A percentile compares a stretch with the other conserved stretches of the same genome.
These are phyloP conservation scores for Gossypium ekmanianum DNA, from an alignment of 345 rosid species.

Conservation along the genomic window DNA sequence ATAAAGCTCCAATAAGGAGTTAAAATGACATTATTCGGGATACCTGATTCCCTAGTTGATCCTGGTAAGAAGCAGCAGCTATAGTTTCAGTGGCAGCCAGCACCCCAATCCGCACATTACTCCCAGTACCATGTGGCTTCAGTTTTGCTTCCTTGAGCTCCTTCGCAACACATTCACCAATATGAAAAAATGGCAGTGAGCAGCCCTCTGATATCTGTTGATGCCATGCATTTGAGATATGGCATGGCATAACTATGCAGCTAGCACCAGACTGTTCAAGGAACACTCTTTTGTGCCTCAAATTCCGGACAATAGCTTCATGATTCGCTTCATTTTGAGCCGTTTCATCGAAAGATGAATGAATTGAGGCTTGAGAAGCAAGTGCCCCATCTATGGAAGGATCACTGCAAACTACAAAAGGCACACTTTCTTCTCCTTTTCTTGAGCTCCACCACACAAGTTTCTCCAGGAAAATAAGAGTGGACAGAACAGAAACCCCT, in stretches of 20 bases:
- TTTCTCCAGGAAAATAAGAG: slow-evolving; percentile 49
- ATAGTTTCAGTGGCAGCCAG: slow-evolving; percentile 42
- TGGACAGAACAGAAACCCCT: slow-evolving; percentile 43
- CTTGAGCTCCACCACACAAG: slow-evolving; percentile 37
- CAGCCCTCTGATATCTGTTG: slow-evolving; percentile 49
- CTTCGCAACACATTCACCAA: slow-evolving; percentile 57
- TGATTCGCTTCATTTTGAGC: neutral
- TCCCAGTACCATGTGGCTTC: slow-evolving; percentile 59
- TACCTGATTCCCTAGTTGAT: slow-evolving; percentile 59
- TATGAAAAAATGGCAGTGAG: slow-evolving; percentile 49
- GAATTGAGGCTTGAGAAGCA: neutral
- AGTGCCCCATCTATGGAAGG: slow-evolving; percentile 20
- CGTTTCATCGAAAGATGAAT: neutral
- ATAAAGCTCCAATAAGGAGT: neutral
- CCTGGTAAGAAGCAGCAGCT: slow-evolving; percentile 51
- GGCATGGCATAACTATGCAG: slow-evolving; percentile 65
- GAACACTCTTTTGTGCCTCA: slow-evolving; percentile 44
- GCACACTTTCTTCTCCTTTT: slow-evolving; percentile 32
- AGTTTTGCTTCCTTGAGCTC: slow-evolving; percentile 56
- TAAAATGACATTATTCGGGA: too few species aligned
- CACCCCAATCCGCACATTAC: slow-evolving; percentile 53
- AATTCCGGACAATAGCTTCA: slow-evolving; percentile 33
- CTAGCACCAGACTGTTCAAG: slow-evolving; percentile 63
- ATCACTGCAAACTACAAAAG: slow-evolving; percentile 46
- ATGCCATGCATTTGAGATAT: slow-evolving; percentile 55